Base-by-base conservation (phyloP, 352 stramenopile species). In the Globisporangium barbulae region DNA sequence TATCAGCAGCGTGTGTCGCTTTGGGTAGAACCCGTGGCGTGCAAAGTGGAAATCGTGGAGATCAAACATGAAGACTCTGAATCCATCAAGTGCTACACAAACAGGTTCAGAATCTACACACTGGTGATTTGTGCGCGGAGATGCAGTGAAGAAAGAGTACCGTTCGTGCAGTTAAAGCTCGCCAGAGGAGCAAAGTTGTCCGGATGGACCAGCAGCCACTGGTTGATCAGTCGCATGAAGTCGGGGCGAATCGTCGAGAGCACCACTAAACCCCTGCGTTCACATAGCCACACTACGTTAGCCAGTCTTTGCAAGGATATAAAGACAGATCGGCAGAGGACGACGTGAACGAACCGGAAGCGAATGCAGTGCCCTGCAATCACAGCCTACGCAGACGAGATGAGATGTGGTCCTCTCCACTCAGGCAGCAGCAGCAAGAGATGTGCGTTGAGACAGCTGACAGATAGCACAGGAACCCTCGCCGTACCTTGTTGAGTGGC, bases 1-100 rank as follows among this genome's bases (percentile, higher is more conserved):
- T 48, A 79, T 44, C 12, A 81, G 31, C 3, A 76, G 37, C 3
- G 69, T 62, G 37, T 81, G 74, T 19, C 71, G 63, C 48, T 73
- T 78, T 31, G 74, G 71, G 22, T 81, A 81, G 41, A 66, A 53
- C 2, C 69, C 71, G 41, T 80, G 64, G 3, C 74, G 60, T 48
- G 72, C 68, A 61, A 76, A 78, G 5, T 64, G 59, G 49, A 71
- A 71, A 50, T 82, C 72, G 25, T 78, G 70, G 30, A 79, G 54
- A 44, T 76, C 69, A 35, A 68, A 76, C 12, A 39, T 61, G 35
- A 39, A 17, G 22, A 64, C 49, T 0, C 9, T 33, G 37, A 39
- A 69, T 15, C 48, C 50, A 31, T 64, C 56, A 6, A 61, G 22
- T 2, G 35, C 63, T 64, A 17, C 37, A 48, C 2, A n/a, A 33